Conservation (phyloP, 768 basidiomycete genomes). For the Boletus pseudopeckii region DNA sequence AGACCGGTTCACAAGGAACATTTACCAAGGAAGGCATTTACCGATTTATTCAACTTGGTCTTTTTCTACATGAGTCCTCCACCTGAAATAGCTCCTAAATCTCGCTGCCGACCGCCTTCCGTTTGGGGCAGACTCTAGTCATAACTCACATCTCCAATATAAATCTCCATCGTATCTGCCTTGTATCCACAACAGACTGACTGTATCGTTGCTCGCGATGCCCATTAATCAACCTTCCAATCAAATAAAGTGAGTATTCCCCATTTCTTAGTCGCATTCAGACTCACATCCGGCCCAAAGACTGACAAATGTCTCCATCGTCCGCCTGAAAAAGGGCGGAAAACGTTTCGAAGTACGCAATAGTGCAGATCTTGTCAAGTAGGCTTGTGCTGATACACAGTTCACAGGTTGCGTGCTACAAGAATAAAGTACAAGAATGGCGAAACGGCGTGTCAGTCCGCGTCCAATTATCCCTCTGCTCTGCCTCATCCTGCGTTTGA, state of each 20-base stretch:
- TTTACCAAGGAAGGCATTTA: neutral
- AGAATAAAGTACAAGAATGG: conserved; percentile 99
- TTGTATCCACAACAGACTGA: neutral
- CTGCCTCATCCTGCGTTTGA: conserved; percentile 6
- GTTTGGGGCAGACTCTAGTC: neutral
- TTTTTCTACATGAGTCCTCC: neutral
- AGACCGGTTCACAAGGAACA: neutral
- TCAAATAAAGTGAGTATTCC: conserved; percentile 69
- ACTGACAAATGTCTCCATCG: conserved; percentile 95
- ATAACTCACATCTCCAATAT: neutral
- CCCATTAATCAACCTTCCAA: conserved; percentile 83
- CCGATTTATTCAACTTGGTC: neutral
- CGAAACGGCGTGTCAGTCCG: conserved; percentile 78
- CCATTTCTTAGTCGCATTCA: neutral
- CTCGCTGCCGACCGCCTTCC: conserved; percentile 6
- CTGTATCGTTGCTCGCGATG: conserved; percentile 10
- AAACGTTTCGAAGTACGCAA: conserved; percentile 87
- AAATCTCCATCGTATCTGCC: neutral
- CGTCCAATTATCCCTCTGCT: neutral
- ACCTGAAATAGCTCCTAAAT: conserved; percentile 15
- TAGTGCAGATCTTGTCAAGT: neutral
- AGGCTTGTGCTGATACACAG: neutral
- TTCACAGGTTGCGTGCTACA: conserved; percentile 90
- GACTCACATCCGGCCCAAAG: conserved; percentile 38
- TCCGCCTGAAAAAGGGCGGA: conserved; percentile 93